These are phyloP conservation scores for Exophiala calicioides DNA, from an alignment of 2,329 filamentous ascomycete genomes.

Conservation along the genomic window DNA sequence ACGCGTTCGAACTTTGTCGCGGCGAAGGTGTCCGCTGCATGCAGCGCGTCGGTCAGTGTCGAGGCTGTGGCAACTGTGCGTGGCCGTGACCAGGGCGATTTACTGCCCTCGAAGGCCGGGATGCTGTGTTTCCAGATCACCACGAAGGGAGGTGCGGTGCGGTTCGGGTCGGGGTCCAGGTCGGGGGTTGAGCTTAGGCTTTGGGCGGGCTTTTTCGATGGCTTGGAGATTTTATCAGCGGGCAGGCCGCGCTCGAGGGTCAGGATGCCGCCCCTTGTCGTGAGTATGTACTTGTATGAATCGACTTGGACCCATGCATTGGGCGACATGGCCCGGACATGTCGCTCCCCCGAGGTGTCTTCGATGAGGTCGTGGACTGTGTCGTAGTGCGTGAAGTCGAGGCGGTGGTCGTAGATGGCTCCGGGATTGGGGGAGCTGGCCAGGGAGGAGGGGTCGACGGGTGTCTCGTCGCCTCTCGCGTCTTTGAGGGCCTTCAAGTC, in stretches of 20 bases:
- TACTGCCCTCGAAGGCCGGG: conserved; percentile 30
- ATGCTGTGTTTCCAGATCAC: conserved; percentile 30
- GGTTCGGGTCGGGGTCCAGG: not conserved
- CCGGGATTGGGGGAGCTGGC: conserved; percentile 10
- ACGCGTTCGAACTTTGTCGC: conserved; percentile 63
- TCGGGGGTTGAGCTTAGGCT: conserved; percentile 1
- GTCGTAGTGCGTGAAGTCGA: conserved; percentile 88
- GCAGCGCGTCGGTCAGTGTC: conserved; percentile 73
- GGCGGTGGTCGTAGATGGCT: conserved; percentile 43
- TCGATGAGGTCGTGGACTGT: conserved; percentile 87
- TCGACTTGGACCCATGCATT: conserved; percentile 81
- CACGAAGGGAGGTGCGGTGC: conserved; percentile 10
- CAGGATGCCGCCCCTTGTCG: conserved; percentile 63
- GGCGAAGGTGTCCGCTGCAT: conserved; percentile 82
- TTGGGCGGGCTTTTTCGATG: too few relatives aligned
- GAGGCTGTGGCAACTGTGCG: conserved; percentile 65
- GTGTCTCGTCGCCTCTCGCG: conserved; percentile 32
- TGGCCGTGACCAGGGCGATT: conserved; percentile 66
- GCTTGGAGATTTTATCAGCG: not conserved
- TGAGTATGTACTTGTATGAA: conserved; percentile 70
- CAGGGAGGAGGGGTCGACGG: conserved; percentile 12
- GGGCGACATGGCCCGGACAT: conserved; percentile 74
- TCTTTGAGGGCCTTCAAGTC: conserved; percentile 58
- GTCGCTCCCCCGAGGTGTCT: conserved; percentile 74
- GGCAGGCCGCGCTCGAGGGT: conserved; percentile 44